Base-by-base conservation (phyloP, 2,329 filamentous ascomycete species). In the Aspergillus caelatus region DNA sequence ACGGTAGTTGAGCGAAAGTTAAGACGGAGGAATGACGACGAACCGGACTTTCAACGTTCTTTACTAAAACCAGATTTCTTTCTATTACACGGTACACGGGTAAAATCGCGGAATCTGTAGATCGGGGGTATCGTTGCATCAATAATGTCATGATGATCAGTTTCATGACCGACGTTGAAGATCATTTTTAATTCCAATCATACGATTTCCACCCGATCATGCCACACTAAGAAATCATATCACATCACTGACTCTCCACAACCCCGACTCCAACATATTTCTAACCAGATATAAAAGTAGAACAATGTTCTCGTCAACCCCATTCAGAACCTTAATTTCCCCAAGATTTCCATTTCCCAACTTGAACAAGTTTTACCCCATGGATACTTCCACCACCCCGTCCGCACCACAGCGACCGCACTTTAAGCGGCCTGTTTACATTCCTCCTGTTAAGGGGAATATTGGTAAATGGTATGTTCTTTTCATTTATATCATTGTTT, bases 391-490 rank as follows among this genome's bases (percentile, higher is more conserved):
- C 16, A 58, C 66, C n/a, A 53, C 63, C 12, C 62, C 63, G 16
- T 14, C 48, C 6, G 48, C 26, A 30, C 63, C 21, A 9, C 65
- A 54, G 26, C 65, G 65, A 4, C 61, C 67, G n/a, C 55, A 61
- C 14, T 56, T 62, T 39, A 68, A 64, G 56, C 58, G 63, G 10
- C 63, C 67, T 32, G 36, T 45, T n/a, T 39, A 46, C 23, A 19
- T 61, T n/a, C 62, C 48, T 0, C 48, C 60, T 10, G 53, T 57
- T 21, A 64, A 52, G 26, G 30, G 60, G 6, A 50, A 57, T 21
- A 58, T 55, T 55, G 52, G 52, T 14, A 55, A 64, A 57, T 64
- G 62, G 67, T 67, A 63, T 21, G 21, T 60, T 14, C 5, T 36
- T 12, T 41, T 10, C 34, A 36, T 7, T 41, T 41, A 1, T 41